Evolutionary conservation across 2,329 filamentous ascomycete genomes (phyloP).

Genomic region (Macrophomina tecta): DNA sequence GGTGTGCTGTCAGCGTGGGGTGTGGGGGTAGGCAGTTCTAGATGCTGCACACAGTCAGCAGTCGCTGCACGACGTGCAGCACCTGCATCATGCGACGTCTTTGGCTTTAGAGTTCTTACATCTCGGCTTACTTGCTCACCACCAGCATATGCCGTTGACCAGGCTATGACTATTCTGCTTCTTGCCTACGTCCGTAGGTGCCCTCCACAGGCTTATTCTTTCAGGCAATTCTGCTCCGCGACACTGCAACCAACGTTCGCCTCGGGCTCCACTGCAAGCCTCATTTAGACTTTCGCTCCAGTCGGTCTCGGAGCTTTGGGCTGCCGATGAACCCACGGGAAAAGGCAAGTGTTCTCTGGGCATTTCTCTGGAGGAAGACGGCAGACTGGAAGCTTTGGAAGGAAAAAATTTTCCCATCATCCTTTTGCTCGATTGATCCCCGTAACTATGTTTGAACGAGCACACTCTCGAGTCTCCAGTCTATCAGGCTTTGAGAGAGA

Average conservation of each 20-base stretch:
- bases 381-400: not conserved
- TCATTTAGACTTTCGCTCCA: constrained; percentile 2
- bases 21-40: constrained; percentile 14
- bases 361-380: not conserved
- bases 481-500: not conserved
- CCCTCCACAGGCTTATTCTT: not conserved
- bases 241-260: not conserved
- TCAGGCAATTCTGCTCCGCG: constrained; percentile 3
- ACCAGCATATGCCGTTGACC: not conserved
- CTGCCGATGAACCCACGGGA: not conserved
- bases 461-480: not conserved
- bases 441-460: not conserved
- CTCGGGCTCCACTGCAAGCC: not conserved
- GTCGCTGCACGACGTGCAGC: constrained; percentile 7
- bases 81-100: constrained; percentile 2
- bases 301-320: not conserved
- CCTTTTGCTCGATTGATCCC: not conserved
- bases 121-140: constrained; percentile 18
- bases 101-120: constrained; percentile 2
- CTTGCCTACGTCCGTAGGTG: not conserved
- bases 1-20: constrained; percentile 14
- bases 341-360: not conserved
- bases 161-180: not conserved
- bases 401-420: not conserved
- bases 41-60: constrained; percentile 14